Evolutionary conservation across 1,284 basidiomycete genomes (phyloP).

Genomic region (Cutaneotrichosporon sp.): DNA sequence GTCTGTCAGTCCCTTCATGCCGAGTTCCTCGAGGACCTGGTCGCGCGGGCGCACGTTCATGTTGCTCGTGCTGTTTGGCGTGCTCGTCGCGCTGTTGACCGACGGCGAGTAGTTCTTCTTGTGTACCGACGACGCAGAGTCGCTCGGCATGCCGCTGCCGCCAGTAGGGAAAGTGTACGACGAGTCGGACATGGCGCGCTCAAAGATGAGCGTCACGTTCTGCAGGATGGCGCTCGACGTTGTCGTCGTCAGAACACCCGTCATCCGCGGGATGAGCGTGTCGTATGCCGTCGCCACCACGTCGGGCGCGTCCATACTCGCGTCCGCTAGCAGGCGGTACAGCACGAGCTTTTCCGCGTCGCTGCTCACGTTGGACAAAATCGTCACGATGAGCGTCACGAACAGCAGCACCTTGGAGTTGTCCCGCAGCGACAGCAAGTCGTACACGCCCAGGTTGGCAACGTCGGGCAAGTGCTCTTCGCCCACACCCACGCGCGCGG

Average conservation of each 20-base stretch:
- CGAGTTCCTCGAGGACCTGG: slow-evolving; percentile 40
- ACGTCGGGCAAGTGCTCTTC: slow-evolving; percentile 52
- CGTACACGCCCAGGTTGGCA: slow-evolving; percentile 53
- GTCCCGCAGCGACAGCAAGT: slow-evolving; percentile 51
- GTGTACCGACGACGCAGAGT: slow-evolving; percentile 19
- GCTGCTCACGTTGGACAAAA: slow-evolving; percentile 68
- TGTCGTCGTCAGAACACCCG: slow-evolving; percentile 67
- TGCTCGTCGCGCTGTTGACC: slow-evolving; percentile 10
- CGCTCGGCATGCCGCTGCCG: slow-evolving; percentile 8
- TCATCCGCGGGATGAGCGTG: slow-evolving; percentile 68
- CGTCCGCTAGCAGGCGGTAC: slow-evolving; percentile 68
- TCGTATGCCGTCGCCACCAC: slow-evolving; percentile 74
- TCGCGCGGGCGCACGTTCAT: slow-evolving; percentile 21
- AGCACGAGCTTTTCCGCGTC: slow-evolving; percentile 76
- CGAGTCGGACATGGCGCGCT: slow-evolving; percentile 36
- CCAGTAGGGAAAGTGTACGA: slow-evolving; percentile 33
- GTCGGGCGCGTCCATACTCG: slow-evolving; percentile 66
- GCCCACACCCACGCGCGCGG: slow-evolving; percentile 56
- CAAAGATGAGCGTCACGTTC: slow-evolving; percentile 66
- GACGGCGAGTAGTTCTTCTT: slow-evolving; percentile 21
- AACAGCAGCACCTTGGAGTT: slow-evolving; percentile 63
- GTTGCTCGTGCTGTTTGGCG: slow-evolving; percentile 4
- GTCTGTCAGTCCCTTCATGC: slow-evolving; percentile 41
- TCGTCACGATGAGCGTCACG: slow-evolving; percentile 68
- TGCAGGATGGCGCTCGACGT: slow-evolving; percentile 66